Conservation (phyloP, 345 rosid genomes). For the Aegle marmelos region DNA sequence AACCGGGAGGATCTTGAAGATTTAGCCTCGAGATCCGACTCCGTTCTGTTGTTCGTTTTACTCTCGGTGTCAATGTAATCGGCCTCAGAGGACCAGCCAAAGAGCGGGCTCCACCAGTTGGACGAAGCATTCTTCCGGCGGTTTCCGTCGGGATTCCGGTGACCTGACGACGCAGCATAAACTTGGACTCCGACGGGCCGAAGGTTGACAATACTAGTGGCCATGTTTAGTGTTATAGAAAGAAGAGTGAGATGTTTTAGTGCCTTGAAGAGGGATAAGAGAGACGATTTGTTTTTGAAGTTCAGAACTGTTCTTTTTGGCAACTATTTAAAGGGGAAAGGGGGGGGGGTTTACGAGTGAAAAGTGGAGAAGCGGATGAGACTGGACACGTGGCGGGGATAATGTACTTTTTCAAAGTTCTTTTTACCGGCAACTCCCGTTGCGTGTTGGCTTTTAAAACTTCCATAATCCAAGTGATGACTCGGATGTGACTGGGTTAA, state of each 20-base stretch:
- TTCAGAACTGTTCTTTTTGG: neutral
- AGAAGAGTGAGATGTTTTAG: neutral
- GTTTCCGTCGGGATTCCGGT: slow-evolving; percentile 10
- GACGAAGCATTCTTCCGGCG: slow-evolving; percentile 19
- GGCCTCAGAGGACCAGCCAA: slow-evolving; percentile 52
- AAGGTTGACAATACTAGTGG: slow-evolving; percentile 30
- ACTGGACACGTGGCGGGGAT: slow-evolving; percentile 30
- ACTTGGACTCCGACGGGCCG: slow-evolving; percentile 19
- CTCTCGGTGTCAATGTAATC: slow-evolving; percentile 42
- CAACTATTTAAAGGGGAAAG: neutral
- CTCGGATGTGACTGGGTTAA: neutral
- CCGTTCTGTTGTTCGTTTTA: slow-evolving; percentile 4
- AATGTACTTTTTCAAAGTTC: neutral
- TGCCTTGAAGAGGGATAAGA: neutral
- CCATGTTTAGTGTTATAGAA: slow-evolving; percentile 25
- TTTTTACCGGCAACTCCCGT: slow-evolving; percentile 30
- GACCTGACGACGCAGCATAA: slow-evolving; percentile 18
- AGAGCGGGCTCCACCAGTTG: slow-evolving; percentile 59
- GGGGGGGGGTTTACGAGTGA: neutral
- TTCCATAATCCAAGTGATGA: neutral
- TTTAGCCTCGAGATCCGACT: slow-evolving; percentile 8
- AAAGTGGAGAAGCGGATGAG: slow-evolving; percentile 22
- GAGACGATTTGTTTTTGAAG: neutral
- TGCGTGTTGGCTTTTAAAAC: neutral
- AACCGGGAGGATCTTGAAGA: slow-evolving; percentile 26